Base-by-base conservation (phyloP, 2,329 filamentous ascomycete species). In the Phialophora expanda region DNA sequence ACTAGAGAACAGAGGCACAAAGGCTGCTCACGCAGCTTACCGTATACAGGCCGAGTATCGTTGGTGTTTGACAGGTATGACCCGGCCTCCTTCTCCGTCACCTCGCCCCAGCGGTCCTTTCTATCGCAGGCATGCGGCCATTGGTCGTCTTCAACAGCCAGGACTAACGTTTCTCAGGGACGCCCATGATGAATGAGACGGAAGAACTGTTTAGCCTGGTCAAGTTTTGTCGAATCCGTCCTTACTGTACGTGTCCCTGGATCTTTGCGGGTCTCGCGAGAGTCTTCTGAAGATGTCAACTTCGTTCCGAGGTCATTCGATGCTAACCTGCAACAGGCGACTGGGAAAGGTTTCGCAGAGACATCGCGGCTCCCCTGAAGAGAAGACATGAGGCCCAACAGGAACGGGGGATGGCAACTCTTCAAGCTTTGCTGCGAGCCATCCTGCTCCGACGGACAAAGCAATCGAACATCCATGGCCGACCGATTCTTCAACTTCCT, bases 151-250 rank as follows among this genome's bases (percentile, higher is more conserved):
- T 41, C 38, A 41, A n/a, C 14, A 41, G 38, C 38, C 38, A 41
- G 38, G 5, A 24, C 2, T 50, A 9, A 22, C 20, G 5, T 26
- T 50, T 50, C 4, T 24, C 24, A 50, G 48, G 91, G 28, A 95
- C 91, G 0, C 91, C 91, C 0, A 93, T 94, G 90, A 95, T 95
- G 90, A 97, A 97, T 72, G 87, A 84, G 12, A 87, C 94, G 2
- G 82, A 86, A 26, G 93, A 97, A 72, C 81, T 96, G 2, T 93
- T 86, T 73, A 90, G 92, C 0, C 79, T 96, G 22, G 82, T 97
- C 53, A 85, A 86, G 2, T 97, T 96, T 73, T 82, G 96, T 17
- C 83, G 84, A 2, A 93, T 96, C 74, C 84, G 84, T 66, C 92
- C 92, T 1, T 96, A 95, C 76, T 86, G 85, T 71, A 26, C 8